Evolutionary conservation across 352 stramenopile genomes (phyloP).

Genomic region (Phytophthora podocarpi): DNA sequence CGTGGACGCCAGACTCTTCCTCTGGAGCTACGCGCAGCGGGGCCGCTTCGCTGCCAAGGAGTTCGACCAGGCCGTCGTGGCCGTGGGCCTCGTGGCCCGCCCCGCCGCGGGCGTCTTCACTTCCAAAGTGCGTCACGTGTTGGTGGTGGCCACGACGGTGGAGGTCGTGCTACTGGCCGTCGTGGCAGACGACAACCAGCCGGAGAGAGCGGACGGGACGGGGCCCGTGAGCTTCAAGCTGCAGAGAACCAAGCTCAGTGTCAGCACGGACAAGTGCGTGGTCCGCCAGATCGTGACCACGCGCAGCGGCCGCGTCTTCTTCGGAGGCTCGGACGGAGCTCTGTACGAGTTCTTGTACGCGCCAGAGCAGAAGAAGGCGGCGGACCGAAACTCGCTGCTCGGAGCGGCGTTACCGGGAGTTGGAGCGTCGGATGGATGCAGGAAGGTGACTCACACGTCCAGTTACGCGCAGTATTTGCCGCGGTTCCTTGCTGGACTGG

Average conservation of each 20-base stretch:
- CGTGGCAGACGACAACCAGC: conserved; percentile 54
- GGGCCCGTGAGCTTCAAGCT: conserved; percentile 44
- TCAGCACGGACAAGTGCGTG: conserved; percentile 94
- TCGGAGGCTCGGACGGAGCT: conserved; percentile 95
- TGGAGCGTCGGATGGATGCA: conserved; percentile 77
- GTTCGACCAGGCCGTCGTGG: conserved; percentile 93
- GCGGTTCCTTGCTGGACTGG: conserved; percentile 75
- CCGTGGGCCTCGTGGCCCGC: conserved; percentile 86
- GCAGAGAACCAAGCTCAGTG: conserved; percentile 87
- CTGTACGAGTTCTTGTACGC: conserved; percentile 94
- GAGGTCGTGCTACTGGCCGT: conserved; percentile 95
- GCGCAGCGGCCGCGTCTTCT: conserved; percentile 92
- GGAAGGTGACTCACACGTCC: conserved; percentile 93
- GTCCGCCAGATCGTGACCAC: conserved; percentile 91
- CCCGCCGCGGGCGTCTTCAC: conserved; percentile 94
- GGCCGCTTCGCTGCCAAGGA: conserved; percentile 89
- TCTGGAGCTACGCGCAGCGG: conserved; percentile 93
- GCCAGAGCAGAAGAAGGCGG: conserved; percentile 40
- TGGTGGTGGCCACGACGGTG: conserved; percentile 95
- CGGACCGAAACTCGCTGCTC: conserved; percentile 38
- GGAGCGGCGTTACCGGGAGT: conserved; percentile 31
- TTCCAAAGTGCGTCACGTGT: conserved; percentile 92
- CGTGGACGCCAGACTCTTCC: conserved; percentile 94
- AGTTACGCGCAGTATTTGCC: conserved; percentile 82
- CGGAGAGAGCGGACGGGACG: conserved; percentile 14